A percentile compares a stretch with the other conserved stretches of the same genome.
phyloP scores from a whole-genome alignment of 148 eudicot genomes.

The Rhododendron simsii region DNA sequence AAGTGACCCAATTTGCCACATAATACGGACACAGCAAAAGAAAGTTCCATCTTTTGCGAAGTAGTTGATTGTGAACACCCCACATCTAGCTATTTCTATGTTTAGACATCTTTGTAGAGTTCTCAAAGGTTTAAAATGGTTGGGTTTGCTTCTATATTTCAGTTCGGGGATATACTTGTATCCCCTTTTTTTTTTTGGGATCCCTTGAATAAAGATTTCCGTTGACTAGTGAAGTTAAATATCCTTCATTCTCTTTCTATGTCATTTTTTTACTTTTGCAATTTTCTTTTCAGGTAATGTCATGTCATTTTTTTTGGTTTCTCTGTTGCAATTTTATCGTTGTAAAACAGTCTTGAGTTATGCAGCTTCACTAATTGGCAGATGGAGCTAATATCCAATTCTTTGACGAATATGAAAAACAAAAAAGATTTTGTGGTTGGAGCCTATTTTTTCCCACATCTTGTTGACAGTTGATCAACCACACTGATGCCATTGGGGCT shows the following conservation, averaged over 20 bases:
- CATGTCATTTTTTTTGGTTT: background rate
- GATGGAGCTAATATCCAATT: background rate
- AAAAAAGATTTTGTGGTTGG: background rate
- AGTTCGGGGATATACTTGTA: background rate
- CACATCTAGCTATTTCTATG: background rate
- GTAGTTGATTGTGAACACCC: background rate
- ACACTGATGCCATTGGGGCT: background rate
- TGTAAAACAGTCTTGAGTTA: background rate
- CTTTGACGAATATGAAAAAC: background rate
- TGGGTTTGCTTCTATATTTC: background rate
- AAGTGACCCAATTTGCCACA: background rate
- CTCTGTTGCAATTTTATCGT: background rate
- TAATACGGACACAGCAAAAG: background rate
- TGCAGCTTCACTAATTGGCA: background rate
- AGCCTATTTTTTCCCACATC: background rate
- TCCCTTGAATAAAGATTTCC: background rate
- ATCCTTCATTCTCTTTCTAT: background rate
- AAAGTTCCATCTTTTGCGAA: background rate
- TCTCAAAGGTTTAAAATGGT: background rate
- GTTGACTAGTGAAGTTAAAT: background rate
- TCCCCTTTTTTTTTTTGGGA: too few species aligned
- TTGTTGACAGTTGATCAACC: background rate
- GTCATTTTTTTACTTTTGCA: background rate
- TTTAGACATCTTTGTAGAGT: background rate
- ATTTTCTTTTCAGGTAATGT: background rate